Conservation (phyloP, 2,329 filamentous ascomycete genomes). For the Massarina eburnea region DNA sequence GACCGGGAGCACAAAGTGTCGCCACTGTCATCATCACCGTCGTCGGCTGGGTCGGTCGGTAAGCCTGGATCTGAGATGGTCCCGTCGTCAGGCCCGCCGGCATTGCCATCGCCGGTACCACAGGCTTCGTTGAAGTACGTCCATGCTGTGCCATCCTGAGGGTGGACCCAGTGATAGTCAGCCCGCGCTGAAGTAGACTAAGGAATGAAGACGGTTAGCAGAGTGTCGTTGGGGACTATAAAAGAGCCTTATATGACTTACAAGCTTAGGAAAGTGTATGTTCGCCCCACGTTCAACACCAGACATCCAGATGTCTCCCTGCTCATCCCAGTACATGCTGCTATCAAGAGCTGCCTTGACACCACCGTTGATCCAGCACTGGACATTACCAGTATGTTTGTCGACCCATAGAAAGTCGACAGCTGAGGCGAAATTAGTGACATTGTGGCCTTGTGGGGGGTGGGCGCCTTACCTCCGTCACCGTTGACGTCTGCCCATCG, state of each 20-base stretch:
- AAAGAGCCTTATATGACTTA: not conserved
- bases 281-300: constrained; percentile 12
- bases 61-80: not conserved
- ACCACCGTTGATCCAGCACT: constrained; percentile 38
- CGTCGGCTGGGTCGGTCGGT: too few relatives aligned
- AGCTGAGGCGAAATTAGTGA: too few relatives aligned
- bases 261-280: constrained; percentile 12
- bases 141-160: not conserved
- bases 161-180: constrained; percentile 5
- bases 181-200: constrained; percentile 2
- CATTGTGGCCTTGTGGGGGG: too few relatives aligned
- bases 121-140: not conserved
- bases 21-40: too few relatives aligned
- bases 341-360: constrained; percentile 8
- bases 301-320: constrained; percentile 4
- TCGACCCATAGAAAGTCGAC: constrained; percentile 35
- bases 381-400: constrained; percentile 38
- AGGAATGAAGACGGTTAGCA: too few relatives aligned
- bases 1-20: too few relatives aligned
- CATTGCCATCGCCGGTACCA: not conserved
- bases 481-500: constrained; percentile 46
- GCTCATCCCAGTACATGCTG: constrained; percentile 7
- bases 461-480: constrained; percentile 27
- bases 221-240: not conserved
- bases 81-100: not conserved